phyloP scores from a whole-genome alignment of 768 basidiomycete species.

The Gelatoporia subvermispora region DNA sequence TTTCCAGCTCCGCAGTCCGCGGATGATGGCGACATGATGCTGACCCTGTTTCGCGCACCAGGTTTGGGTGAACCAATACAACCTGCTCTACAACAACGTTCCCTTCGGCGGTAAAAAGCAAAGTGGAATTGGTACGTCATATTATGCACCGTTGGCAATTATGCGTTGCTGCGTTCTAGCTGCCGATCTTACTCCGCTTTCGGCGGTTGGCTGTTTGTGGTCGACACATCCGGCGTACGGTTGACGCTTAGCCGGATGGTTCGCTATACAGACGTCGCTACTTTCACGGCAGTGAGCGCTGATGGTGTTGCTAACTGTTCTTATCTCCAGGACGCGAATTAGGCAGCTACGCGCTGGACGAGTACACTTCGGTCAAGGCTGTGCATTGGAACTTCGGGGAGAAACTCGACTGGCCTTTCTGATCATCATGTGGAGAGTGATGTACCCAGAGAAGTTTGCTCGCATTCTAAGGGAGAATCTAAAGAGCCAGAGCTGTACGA shows the following conservation, averaged over 20 bases:
- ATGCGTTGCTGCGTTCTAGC: neutral
- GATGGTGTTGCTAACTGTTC: neutral
- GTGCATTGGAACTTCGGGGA: slow-evolving; percentile 89
- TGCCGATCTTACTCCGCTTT: neutral
- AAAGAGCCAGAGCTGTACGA: no score
- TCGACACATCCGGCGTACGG: neutral
- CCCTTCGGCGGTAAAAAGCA: slow-evolving; percentile 97
- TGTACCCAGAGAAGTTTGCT: no score
- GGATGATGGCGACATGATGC: no score
- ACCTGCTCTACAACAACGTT: slow-evolving; percentile 76
- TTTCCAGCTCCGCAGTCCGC: no score
- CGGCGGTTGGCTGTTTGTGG: neutral
- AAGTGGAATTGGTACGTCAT: slow-evolving; percentile 69
- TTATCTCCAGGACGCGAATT: slow-evolving; percentile 69
- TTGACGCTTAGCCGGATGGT: neutral
- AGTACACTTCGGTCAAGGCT: slow-evolving; percentile 79
- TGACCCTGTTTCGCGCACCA: slow-evolving; percentile 19
- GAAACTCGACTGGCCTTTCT: slow-evolving; percentile 74
- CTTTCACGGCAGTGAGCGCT: neutral
- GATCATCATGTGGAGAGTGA: no score
- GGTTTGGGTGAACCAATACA: slow-evolving; percentile 95
- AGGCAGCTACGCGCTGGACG: slow-evolving; percentile 78
- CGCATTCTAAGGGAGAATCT: no score
- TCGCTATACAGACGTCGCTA: neutral
- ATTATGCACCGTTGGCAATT: no score